Percentiles rank a stretch among this genome's conserved stretches.
phyloP scores from a whole-genome alignment of 164 flowering plant genomes.

The Amborella trichopoda region DNA sequence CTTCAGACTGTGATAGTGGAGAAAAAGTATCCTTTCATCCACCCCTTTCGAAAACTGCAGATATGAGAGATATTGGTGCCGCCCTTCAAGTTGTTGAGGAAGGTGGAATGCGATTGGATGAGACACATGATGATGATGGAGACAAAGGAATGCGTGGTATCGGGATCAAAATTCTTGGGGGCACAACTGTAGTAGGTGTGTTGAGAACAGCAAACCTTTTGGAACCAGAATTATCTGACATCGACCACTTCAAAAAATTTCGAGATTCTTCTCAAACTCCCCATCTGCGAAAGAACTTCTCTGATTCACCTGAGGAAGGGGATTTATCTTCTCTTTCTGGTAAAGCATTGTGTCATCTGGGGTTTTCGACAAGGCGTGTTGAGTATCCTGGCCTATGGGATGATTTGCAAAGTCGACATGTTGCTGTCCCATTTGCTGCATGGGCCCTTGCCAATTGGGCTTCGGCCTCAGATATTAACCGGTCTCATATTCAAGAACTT shows the following conservation, averaged over 20 bases:
- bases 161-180: conserved; percentile 84
- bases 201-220: conserved; percentile 38
- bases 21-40: conserved; percentile 47
- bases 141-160: conserved; percentile 69
- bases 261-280: conserved; percentile 15
- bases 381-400: conserved; percentile 92
- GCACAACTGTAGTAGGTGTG: conserved; percentile 68
- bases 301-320: conserved; percentile 17
- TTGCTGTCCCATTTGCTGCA: conserved; percentile 97
- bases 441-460: conserved; percentile 99
- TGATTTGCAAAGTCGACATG: conserved; percentile 87
- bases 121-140: conserved; percentile 32
- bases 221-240: conserved; percentile 21
- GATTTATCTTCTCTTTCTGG: conserved; percentile 44
- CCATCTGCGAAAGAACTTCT: conserved; percentile 24
- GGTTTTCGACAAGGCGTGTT: neutral
- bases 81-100: conserved; percentile 89
- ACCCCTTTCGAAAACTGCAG: conserved; percentile 58
- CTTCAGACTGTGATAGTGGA: conserved; percentile 61
- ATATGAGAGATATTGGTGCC: conserved; percentile 76
- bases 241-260: conserved; percentile 6
- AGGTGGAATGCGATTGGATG: conserved; percentile 79
- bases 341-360: neutral
- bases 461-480: conserved; percentile 68
- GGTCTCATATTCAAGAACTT: conserved; percentile 76